phyloP scores from a whole-genome alignment of 768 basidiomycete species.

The Gloeopeniophorella convolvens region DNA sequence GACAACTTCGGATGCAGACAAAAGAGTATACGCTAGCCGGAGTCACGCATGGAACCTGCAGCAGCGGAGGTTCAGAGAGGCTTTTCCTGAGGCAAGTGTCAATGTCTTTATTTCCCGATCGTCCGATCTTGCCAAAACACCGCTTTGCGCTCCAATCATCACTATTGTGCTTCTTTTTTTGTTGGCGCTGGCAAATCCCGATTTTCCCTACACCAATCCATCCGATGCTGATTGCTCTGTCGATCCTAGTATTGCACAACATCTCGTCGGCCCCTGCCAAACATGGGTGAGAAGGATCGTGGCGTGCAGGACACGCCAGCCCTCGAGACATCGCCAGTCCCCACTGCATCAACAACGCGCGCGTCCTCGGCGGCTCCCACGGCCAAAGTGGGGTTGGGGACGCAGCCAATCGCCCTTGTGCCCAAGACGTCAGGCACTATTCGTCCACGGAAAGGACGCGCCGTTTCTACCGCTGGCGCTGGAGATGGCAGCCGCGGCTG shows the following conservation, averaged over 20 bases:
- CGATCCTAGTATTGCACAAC: constrained; percentile 59
- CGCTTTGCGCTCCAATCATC: neutral
- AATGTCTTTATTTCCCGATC: neutral
- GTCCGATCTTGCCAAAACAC: constrained; percentile 1
- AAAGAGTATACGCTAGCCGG: constrained; percentile 63
- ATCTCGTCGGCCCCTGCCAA: constrained; percentile 68
- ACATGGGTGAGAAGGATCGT: constrained; percentile 83
- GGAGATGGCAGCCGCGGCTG: constrained; percentile 37
- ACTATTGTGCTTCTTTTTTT: constrained; percentile 1
- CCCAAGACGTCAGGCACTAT: constrained; percentile 9
- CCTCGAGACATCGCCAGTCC: constrained; percentile 16
- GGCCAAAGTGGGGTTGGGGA: constrained; percentile 13
- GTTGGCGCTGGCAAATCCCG: neutral
- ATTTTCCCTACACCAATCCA: neutral
- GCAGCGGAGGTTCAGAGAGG: constrained; percentile 77
- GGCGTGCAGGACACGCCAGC: constrained; percentile 38
- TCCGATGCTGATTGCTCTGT: constrained; percentile 19
- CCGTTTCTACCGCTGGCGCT: constrained; percentile 19
- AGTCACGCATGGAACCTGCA: constrained; percentile 84
- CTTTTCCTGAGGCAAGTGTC: constrained; percentile 78
- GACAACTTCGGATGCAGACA: constrained; percentile 72
- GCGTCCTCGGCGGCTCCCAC: constrained; percentile 23
- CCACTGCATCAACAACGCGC: constrained; percentile 12
- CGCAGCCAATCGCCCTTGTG: neutral
- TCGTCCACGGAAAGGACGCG: constrained; percentile 19